These are phyloP conservation scores for Mycosphaerella sp. DNA, from an alignment of 2,329 filamentous ascomycete species.

Conservation along the genomic window DNA sequence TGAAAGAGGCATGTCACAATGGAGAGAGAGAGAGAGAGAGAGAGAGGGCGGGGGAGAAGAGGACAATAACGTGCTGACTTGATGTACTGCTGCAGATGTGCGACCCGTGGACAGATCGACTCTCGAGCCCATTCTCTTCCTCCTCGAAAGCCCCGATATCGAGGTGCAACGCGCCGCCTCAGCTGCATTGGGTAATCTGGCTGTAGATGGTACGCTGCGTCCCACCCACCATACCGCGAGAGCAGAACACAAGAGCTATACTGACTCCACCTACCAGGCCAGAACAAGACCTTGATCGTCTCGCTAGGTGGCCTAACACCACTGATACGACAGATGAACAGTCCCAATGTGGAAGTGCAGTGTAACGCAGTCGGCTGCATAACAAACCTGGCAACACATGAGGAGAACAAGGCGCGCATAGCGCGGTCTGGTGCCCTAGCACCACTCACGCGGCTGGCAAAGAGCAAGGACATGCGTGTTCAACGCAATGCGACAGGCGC, in stretches of 20 bases:
- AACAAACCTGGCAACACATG: slow-evolving; percentile 94
- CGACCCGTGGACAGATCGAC: slow-evolving; percentile 92
- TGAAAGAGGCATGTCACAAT: slow-evolving; percentile 66
- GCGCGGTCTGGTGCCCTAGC: slow-evolving; percentile 88
- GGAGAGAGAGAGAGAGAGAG: no score
- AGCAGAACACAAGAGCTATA: slow-evolving; percentile 74
- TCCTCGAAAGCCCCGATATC: slow-evolving; percentile 90
- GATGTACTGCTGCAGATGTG: slow-evolving; percentile 61
- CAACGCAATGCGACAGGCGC: slow-evolving; percentile 96
- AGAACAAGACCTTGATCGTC: slow-evolving; percentile 97
- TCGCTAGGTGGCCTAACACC: slow-evolving; percentile 82
- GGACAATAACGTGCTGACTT: slow-evolving; percentile 9
- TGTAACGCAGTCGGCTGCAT: slow-evolving; percentile 99
- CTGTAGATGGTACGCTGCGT: slow-evolving; percentile 75
- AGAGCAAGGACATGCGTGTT: slow-evolving; percentile 97
- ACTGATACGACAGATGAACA: slow-evolving; percentile 97
- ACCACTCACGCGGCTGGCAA: slow-evolving; percentile 83
- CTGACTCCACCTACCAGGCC: slow-evolving; percentile 55
- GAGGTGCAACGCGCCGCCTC: slow-evolving; percentile 96
- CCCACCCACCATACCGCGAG: slow-evolving; percentile 63
- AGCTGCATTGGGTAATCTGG: slow-evolving; percentile 89
- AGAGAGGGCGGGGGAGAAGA: neutral
- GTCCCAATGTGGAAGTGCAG: slow-evolving; percentile 94
- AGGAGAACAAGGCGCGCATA: slow-evolving; percentile 99
- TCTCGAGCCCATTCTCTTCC: slow-evolving; percentile 89